Evolutionary conservation across 2,329 filamentous ascomycete species (phyloP), one percentile per base, ranked within the genome.

Genomic region (Truncatella angustata): DNA sequence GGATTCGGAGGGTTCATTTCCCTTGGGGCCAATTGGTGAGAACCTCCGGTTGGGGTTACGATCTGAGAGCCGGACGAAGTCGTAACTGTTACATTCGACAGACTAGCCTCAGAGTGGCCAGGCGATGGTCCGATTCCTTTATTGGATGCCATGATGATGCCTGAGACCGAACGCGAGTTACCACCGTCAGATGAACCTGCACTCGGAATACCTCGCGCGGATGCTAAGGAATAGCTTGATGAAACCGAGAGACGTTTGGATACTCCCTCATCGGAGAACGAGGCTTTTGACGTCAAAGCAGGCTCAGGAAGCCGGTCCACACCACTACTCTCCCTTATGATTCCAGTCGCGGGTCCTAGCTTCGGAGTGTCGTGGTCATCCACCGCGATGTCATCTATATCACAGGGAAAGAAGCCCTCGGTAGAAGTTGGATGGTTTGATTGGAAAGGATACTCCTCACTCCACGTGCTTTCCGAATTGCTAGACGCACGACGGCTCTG

Each of bases 161-260:
- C 70, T 7, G 76, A 72, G 20, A 70, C 70, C 30, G 73, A 71
- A 54, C 78, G 75, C 3, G 47, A 49, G 52, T 66, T 60, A 39
- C 69, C 69, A 39, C 62, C 66, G 39, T 86, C 81, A 50, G 81
- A 81, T 18, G 78, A 81, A 28, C 78, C 73, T 16, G 79, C 78
- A 56, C 78, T 80, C 51, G 73, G 67, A 24, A 76, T 72, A 28
- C 76, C 78, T 42, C 79, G 79, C 49, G 76, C 81, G 5, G 86
- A 88, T 40, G 82, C 81, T 21, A 88, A 71, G 28, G 87, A 90
- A 63, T 88, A 87, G 47, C 90, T 73, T 1, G 88, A 92, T 6
- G 86, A 89, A 54, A 87, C 80, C 21, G 88, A 91, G 65, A 88
- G 76, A 47, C 88, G 83, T 62, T 89, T 87, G 12, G 65, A 75